phyloP scores from a whole-genome alignment of 495 filamentous ascomycete genomes.

The Entonaema liquescens region DNA sequence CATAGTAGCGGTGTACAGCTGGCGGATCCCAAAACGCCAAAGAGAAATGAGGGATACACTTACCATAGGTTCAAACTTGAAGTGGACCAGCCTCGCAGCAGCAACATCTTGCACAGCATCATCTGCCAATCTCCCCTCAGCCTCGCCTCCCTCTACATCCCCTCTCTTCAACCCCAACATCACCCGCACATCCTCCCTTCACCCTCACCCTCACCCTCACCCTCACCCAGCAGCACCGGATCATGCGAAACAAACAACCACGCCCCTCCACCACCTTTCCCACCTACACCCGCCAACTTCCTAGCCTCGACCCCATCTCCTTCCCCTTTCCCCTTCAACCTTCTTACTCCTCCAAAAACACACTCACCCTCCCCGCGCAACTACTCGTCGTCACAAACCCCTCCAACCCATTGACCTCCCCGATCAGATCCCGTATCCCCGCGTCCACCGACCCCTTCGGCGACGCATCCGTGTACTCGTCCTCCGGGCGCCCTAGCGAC shows the following conservation, averaged over 20 bases:
- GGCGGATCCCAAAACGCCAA: too few species aligned
- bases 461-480: slow-evolving; percentile 76
- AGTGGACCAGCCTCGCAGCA: slow-evolving; percentile 72
- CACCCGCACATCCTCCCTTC: slow-evolving; percentile 17
- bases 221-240: slow-evolving; percentile 57
- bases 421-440: slow-evolving; percentile 77
- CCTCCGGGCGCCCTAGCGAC: slow-evolving; percentile 68
- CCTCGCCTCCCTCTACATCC: not conserved
- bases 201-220: too few species aligned
- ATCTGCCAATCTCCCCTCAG: slow-evolving; percentile 23
- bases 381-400: slow-evolving; percentile 90
- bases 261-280: slow-evolving; percentile 80
- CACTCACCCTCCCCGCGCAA: slow-evolving; percentile 83
- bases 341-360: slow-evolving; percentile 78
- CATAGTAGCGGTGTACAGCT: not conserved
- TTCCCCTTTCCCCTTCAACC: not conserved
- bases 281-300: slow-evolving; percentile 66
- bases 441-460: slow-evolving; percentile 87
- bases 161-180: slow-evolving; percentile 16
- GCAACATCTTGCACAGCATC: slow-evolving; percentile 14
- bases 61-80: slow-evolving; percentile 97
- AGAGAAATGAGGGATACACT: slow-evolving; percentile 26
- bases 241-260: slow-evolving; percentile 93
- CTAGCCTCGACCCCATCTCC: slow-evolving; percentile 19
- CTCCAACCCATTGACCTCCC: slow-evolving; percentile 73